phyloP scores from a whole-genome alignment of 768 basidiomycete genomes.

The Suillus subluteus region DNA sequence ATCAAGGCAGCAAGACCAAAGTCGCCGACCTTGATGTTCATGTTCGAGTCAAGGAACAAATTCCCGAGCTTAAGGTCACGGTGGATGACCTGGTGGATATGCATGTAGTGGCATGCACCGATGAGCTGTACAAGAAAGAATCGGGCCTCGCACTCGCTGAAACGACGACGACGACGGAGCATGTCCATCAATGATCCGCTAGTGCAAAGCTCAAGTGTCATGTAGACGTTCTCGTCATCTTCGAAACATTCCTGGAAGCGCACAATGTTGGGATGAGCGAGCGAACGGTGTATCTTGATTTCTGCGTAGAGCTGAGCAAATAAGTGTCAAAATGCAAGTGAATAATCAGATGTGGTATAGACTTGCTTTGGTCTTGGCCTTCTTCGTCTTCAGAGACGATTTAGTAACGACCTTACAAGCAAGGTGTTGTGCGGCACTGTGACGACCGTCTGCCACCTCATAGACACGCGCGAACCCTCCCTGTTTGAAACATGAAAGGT shows the following conservation, averaged over 20 bases:
- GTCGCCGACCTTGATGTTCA: constrained; percentile 97
- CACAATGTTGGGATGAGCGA: constrained; percentile 93
- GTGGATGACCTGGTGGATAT: constrained; percentile 94
- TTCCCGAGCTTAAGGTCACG: constrained; percentile 97
- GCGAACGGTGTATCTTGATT: constrained; percentile 94
- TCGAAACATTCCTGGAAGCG: constrained; percentile 93
- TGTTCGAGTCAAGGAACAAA: constrained; percentile 85
- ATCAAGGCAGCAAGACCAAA: constrained; percentile 97
- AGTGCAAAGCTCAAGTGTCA: constrained; percentile 91
- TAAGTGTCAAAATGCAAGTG: constrained; percentile 6
- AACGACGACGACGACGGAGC: constrained; percentile 82
- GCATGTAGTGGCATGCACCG: constrained; percentile 98
- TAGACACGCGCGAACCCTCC: constrained; percentile 98
- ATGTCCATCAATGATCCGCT: constrained; percentile 92
- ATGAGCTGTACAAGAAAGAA: constrained; percentile 94
- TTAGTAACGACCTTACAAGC: constrained; percentile 98
- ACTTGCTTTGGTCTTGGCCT: constrained; percentile 91
- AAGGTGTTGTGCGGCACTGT: constrained; percentile 49
- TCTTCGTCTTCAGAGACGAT: constrained; percentile 88
- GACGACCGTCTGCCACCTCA: constrained; percentile 75
- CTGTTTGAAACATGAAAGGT: constrained; percentile 30
- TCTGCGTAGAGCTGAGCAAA: constrained; percentile 86
- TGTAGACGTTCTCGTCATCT: constrained; percentile 94
- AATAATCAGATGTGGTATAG: background rate
- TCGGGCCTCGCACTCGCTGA: constrained; percentile 91